phyloP scores from a whole-genome alignment of 306 rosid species.

The Rosa persica region DNA sequence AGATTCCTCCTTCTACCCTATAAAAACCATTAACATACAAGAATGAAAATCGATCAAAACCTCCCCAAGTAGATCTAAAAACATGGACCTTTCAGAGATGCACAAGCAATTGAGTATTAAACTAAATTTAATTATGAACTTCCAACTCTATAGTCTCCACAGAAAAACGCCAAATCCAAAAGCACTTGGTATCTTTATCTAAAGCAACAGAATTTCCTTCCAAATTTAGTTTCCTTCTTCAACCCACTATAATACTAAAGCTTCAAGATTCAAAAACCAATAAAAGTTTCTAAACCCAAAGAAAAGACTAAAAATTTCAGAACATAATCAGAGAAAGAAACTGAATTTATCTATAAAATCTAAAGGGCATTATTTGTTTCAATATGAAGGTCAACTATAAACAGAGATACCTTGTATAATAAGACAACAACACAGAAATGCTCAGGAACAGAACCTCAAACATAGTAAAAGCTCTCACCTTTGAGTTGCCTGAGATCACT shows the following conservation, averaged over 20 bases:
- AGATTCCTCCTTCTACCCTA: conserved; percentile 32
- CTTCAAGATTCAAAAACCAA: background rate
- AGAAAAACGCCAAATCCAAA: background rate
- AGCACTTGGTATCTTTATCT: background rate
- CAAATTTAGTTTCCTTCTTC: background rate
- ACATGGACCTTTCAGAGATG: background rate
- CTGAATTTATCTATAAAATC: background rate
- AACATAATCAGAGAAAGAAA: background rate
- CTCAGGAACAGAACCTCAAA: background rate
- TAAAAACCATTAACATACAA: conserved; percentile 18
- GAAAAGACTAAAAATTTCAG: background rate
- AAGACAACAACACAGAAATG: background rate
- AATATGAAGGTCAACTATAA: background rate
- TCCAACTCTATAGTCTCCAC: background rate
- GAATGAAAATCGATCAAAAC: conserved; percentile 11
- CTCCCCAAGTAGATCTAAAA: conserved; percentile 24
- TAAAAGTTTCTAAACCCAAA: background rate
- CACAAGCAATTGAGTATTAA: background rate
- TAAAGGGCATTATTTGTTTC: background rate
- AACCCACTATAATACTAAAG: background rate
- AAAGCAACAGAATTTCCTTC: background rate
- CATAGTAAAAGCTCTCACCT: conserved; percentile 1
- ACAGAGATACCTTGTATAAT: background rate
- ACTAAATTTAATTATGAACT: background rate
- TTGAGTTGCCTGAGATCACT: background rate